Base-by-base conservation (phyloP, 208 protist species). In the Leptomonas pyrrhocoris region DNA sequence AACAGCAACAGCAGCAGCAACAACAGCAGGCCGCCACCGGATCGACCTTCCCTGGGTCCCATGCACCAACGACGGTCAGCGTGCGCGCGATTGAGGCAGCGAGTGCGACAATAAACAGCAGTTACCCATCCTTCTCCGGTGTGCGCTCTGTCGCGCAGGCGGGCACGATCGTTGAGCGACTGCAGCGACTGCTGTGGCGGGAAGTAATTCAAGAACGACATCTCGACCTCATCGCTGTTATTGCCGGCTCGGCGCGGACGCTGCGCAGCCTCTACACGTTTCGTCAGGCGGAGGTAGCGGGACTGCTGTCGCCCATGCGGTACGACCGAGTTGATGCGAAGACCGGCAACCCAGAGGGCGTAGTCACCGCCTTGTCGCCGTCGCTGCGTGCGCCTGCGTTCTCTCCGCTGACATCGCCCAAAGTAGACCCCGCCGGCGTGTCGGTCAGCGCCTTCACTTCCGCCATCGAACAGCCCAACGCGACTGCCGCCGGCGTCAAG, bases 291-390 rank as follows among this genome's bases (percentile, higher is more conserved):
- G 59, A 63, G 5, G 73, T 68, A 21, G 56, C 59, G 15, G 11
- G 66, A 34, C 79, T 80, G 16, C 46, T 94, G 54, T 75, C 66
- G 36, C 74, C 69, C 23, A 80, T 89, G 65, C 79, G 83, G 21
- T 94, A 94, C 74, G 84, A 94, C 75, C 89, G 86, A 30, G 81
- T 94, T 31, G 82, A 94, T 55, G 45, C 76, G 19, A 62, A 63
- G n/a, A 94, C 77, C 28, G 89, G 89, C 9, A 43, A 90, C 61
- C 82, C 84, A 19, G 89, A 94, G 45, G 84, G 80, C 8, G 76
- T 84, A 50, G 45, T 61, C 15, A 45, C 6, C n/a, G 53, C 38
- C 31, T 12, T 34, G 11, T 18, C 28, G 58, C 61, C 15, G 1
- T 34, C n/a, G n/a, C 48, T 30, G 23, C 36, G 19, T 0, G 2